Evolutionary conservation across 495 filamentous ascomycete species (phyloP), one percentile per base, ranked within the genome.

Genomic region (Parathielavia hyrcaniae): DNA sequence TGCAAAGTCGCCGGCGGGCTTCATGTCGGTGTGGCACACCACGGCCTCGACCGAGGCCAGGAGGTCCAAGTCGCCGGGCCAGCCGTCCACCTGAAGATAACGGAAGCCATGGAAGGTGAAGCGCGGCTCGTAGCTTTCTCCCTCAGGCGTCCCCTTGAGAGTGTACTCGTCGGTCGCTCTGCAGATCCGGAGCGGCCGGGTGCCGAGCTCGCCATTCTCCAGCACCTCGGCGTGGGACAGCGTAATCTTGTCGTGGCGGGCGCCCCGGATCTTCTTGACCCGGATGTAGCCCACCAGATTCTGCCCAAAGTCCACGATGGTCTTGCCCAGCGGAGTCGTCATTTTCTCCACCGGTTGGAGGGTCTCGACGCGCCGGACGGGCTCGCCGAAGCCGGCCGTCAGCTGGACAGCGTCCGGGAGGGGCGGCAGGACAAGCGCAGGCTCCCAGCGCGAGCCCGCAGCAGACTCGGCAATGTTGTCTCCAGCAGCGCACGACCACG

Each of bases 71-170:
- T 22, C 19, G 19, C 43, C 43, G 19, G 43, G 43, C 43, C 43
- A 45, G 43, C 19, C 43, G 9, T 45, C 43, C 5, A 83, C 64
- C 61, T 78, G 70, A 14, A 75, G 77, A 50, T 77, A 83, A 12
- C 80, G 73, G 48, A 82, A 83, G 0, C 80, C 80, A 51, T 83
- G 79, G 47, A 77, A 83, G 4, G 80, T 82, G 62, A 76, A 82
- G 17, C 64, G 70, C 4, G 76, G 74, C 58, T 74, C 70, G 61
- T 66, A 73, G 20, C 43, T 16, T 14, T 54, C 51, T 22, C 22
- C 51, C 10, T 44, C 51, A n/a, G 16, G 38, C 20, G 51, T 19
- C 8, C 51, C 51, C 26, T 54, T 54, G 20, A 54, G 38, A 0
- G 39, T 30, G 51, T 54, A 54, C 5, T 61, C 66, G 58, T 81